Evolutionary conservation across 2,329 filamentous ascomycete species (phyloP).

Genomic region (Penicillium decumbens): DNA sequence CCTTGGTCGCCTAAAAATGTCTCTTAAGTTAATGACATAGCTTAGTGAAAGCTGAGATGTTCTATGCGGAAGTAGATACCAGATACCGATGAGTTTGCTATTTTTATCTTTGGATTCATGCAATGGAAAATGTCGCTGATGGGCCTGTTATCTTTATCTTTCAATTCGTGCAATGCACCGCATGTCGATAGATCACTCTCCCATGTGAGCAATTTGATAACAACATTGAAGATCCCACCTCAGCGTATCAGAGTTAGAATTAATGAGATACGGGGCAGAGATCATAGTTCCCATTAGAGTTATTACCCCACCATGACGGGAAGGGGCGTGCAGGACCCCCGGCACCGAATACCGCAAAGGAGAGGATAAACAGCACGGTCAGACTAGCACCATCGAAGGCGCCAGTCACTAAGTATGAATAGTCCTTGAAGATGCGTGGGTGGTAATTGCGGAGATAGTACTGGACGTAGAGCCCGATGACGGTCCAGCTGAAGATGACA

Average conservation of each 20-base stretch:
- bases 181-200: too few relatives aligned
- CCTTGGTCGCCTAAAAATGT: too few relatives aligned
- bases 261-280: constrained; percentile 38
- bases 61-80: too few relatives aligned
- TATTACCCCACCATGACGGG: constrained; percentile 55
- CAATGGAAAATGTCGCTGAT: too few relatives aligned
- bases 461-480: constrained; percentile 48
- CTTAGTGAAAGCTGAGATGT: too few relatives aligned
- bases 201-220: too few relatives aligned
- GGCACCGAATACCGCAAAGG: constrained; percentile 54
- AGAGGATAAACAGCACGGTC: constrained; percentile 50
- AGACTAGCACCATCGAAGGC: constrained; percentile 52
- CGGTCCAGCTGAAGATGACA: constrained; percentile 47
- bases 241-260: neutral
- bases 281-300: constrained; percentile 47
- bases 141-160: too few relatives aligned
- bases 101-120: too few relatives aligned
- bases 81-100: too few relatives aligned
- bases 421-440: constrained; percentile 52
- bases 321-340: constrained; percentile 45
- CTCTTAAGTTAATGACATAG: too few relatives aligned
- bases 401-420: constrained; percentile 51
- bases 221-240: too few relatives aligned
- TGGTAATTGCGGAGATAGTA: constrained; percentile 52
- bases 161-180: too few relatives aligned